A percentile compares a stretch with the other conserved stretches of the same genome.
phyloP scores from a whole-genome alignment of 2,329 filamentous ascomycete species.

The Sclerotinia trifoliorum region DNA sequence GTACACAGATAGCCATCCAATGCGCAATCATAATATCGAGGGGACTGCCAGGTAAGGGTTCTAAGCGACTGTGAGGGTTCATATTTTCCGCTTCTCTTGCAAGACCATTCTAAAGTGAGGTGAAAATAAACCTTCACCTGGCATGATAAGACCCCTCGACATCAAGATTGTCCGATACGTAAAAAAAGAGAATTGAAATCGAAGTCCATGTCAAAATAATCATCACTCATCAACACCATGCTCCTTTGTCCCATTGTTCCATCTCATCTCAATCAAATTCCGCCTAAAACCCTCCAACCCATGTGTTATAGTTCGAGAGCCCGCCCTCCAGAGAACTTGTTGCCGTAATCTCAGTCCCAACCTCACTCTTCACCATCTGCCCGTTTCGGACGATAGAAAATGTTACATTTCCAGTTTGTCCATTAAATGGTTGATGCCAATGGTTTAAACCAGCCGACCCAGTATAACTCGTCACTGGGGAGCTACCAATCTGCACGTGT shows the following conservation, averaged over 20 bases:
- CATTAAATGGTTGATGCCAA: constrained; percentile 37
- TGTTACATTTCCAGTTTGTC: constrained; percentile 38
- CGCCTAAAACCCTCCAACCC: constrained; percentile 34
- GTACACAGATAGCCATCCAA: background rate
- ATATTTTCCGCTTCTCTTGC: too few relatives aligned
- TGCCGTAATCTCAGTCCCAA: constrained; percentile 34
- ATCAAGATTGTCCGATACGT: background rate
- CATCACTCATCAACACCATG: background rate
- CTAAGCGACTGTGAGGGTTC: too few relatives aligned
- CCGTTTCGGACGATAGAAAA: constrained; percentile 37
- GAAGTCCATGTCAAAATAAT: background rate
- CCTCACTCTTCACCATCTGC: constrained; percentile 28
- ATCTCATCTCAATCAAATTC: background rate
- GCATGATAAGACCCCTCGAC: too few relatives aligned
- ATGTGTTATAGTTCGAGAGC: constrained; percentile 35
- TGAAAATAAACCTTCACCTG: too few relatives aligned
- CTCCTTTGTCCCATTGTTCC: background rate
- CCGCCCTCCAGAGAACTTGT: constrained; percentile 27
- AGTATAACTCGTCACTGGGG: constrained; percentile 24
- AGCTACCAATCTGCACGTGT: constrained; percentile 39
- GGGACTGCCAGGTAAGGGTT: too few relatives aligned
- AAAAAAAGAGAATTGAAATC: background rate
- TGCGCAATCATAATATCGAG: too few relatives aligned
- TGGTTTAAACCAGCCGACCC: constrained; percentile 33
- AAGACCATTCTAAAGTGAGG: too few relatives aligned